Base-by-base conservation (phyloP, 768 basidiomycete species). In the Artomyces pyxidatus region DNA sequence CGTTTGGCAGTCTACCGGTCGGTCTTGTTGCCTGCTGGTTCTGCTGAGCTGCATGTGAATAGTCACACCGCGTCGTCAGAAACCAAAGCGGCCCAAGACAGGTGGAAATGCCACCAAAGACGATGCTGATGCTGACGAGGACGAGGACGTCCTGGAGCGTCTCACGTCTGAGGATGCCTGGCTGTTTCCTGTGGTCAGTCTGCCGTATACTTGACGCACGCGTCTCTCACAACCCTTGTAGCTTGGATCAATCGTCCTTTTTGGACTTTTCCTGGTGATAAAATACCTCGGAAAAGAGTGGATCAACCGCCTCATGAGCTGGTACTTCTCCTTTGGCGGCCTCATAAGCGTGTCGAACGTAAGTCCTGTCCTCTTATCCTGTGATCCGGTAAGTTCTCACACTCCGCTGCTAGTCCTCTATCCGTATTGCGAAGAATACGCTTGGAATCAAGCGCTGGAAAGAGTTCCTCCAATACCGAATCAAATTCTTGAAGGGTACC, bases 251-350 rank as follows among this genome's bases (percentile, higher is more conserved):
- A 71, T 70, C 6, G 75, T 74, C 27, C 70, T 95, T 26, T 68
- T 88, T 54, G 77, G 81, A 4, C 62, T 92, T 52, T 93, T 85
- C 58, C 52, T 76, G 47, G 63, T 86, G 23, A 73, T 95, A 48
- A 84, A 80, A 59, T 90, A 83, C 62, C 66, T 86, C 45, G 88
- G 89, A 27, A 79, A 76, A 56, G 80, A 81, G 50, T 88, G 88
- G 83, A 79, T 95, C 49, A 94, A 94, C 65, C 77, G 76, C 74
- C 56, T 92, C 5, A 68, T 95, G 21, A 83, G 76, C 5, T 81
- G 77, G 79, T 90, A 87, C 58, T 87, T 87, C 54, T 74, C 83
- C 21, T 27, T 86, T 23, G 73, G 74, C 4, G 83, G 83, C 0
- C 71, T 81, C 8, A 80, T 76, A 22, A 80, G 79, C 54, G 77